Evolutionary conservation across 2,329 filamentous ascomycete species (phyloP), one percentile per base, ranked within the genome.

Genomic region (Fusarium longipes): DNA sequence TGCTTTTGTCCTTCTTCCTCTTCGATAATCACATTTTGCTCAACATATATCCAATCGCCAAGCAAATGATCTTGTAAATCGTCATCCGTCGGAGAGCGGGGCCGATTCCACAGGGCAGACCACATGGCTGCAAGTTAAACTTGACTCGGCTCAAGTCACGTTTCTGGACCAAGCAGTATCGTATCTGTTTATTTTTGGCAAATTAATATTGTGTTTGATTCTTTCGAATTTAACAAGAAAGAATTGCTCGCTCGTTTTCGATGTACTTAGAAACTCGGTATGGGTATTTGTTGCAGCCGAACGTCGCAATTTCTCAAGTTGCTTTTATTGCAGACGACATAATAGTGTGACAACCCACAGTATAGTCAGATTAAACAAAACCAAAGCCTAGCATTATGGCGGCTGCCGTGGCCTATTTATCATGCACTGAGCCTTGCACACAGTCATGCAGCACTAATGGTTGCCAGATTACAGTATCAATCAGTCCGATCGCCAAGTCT

Each of bases 341-440:
- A 25, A 22, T 33, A 15, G 17, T 36, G 32, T 36, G 15, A 18
- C 20, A 15, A 25, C 18, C 25, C 25, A 43, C 30, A 48, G 22
- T 8, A 40, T 9, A 9, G 25, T 22, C 17, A 43, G 12, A 14
- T 43, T 43, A 14, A 15, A 18, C n/a, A 43, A 6, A 40, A 45
- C 36, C 22, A 56, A 33, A 47, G 11, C 8, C 45, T 52, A 24
- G 39, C 49, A 27, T 42, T 27, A 24, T 20, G 43, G 51, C 42
- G 60, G 65, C n/a, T 35, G 27, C 25, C 35, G 38, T 32, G 22
- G 17, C 33, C 51, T 71, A 69, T 72, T 65, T 72, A 69, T 72
- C 61, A 61, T 72, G 44, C 36, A 45, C 43, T 18, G 29, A 58
- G 50, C 38, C n/a, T 63, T 53, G 53, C 49, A 52, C 42, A 29